These are phyloP conservation scores for Rhizopus microsporus DNA, from an alignment of 371 early-diverging fungal species.

Conservation along the genomic window DNA sequence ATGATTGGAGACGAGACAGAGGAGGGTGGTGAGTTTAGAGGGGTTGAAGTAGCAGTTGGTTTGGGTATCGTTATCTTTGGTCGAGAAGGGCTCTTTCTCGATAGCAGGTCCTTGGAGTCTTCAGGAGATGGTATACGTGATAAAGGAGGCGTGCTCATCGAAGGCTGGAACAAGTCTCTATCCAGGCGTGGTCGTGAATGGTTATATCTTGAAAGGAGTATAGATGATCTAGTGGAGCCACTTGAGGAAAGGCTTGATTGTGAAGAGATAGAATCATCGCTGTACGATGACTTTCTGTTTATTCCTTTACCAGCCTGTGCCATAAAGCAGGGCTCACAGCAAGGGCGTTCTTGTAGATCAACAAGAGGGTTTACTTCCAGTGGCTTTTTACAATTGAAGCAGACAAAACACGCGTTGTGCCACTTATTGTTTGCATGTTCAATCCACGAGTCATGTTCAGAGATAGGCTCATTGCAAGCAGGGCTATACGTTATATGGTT, in stretches of 20 bases:
- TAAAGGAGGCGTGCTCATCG: constrained; percentile 1
- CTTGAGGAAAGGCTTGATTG: constrained; percentile 8
- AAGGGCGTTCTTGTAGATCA: constrained; percentile 58
- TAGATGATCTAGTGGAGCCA: constrained; percentile 9
- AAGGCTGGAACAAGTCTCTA: constrained; percentile 10
- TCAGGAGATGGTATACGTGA: constrained; percentile 22
- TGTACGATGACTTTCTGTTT: neutral
- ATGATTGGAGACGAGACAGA: neutral
- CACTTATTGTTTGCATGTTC: constrained; percentile 46
- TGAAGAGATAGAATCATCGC: constrained; percentile 10
- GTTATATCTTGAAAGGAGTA: constrained; percentile 4
- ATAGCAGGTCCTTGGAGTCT: neutral
- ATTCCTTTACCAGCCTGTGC: constrained; percentile 27
- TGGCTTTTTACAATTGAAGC: constrained; percentile 33
- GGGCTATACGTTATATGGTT: constrained; percentile 24
- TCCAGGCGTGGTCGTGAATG: constrained; percentile 7
- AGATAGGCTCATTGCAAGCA: constrained; percentile 45
- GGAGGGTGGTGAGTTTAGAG: neutral
- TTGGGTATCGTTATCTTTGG: neutral
- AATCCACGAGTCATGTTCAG: constrained; percentile 44
- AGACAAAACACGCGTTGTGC: constrained; percentile 58
- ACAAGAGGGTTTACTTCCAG: constrained; percentile 56
- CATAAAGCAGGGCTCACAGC: constrained; percentile 68
- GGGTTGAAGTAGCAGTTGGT: neutral
- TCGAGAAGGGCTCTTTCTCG: neutral